phyloP scores from a whole-genome alignment of 2,329 filamentous ascomycete genomes.

The Pseudohalonectria lignicola region DNA sequence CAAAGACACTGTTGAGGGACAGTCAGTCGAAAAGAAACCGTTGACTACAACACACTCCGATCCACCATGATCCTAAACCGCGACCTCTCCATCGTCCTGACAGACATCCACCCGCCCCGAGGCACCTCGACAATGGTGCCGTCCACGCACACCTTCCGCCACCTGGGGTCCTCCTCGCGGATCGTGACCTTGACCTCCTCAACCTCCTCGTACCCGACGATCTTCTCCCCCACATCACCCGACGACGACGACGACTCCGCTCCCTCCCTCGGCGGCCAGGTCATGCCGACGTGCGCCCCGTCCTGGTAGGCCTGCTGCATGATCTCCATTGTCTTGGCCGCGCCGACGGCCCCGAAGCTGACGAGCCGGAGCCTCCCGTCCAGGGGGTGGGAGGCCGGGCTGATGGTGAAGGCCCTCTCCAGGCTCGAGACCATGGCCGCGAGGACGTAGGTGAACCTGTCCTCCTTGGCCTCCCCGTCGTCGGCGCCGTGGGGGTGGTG shows the following conservation, averaged over 20 bases:
- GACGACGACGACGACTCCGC: slow-evolving; percentile 31
- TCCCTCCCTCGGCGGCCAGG: slow-evolving; percentile 41
- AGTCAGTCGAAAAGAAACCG: too few relatives aligned
- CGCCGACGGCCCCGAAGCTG: slow-evolving; percentile 58
- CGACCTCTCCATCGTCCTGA: slow-evolving; percentile 36
- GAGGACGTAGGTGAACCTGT: slow-evolving; percentile 64
- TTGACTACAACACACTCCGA: slow-evolving; percentile 5
- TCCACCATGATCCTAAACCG: slow-evolving; percentile 33
- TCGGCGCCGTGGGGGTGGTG: background rate
- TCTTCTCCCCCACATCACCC: slow-evolving; percentile 33
- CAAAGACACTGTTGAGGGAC: too few relatives aligned
- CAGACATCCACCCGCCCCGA: slow-evolving; percentile 57
- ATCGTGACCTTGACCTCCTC: slow-evolving; percentile 57
- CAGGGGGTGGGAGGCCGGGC: slow-evolving; percentile 58
- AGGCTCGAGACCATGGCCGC: slow-evolving; percentile 69
- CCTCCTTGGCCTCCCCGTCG: background rate
- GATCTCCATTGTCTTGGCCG: slow-evolving; percentile 60
- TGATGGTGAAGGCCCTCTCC: slow-evolving; percentile 74
- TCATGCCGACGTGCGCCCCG: slow-evolving; percentile 42
- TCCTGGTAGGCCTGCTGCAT: slow-evolving; percentile 56
- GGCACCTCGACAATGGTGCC: slow-evolving; percentile 74
- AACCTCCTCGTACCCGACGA: slow-evolving; percentile 62
- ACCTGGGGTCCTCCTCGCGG: slow-evolving; percentile 55
- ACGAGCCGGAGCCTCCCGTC: slow-evolving; percentile 63
- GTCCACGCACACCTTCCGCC: slow-evolving; percentile 86